A percentile compares a stretch with the other conserved stretches of the same genome.
Conservation (phyloP, 2,329 filamentous ascomycete genomes). For the Aspergillus caelatus region DNA sequence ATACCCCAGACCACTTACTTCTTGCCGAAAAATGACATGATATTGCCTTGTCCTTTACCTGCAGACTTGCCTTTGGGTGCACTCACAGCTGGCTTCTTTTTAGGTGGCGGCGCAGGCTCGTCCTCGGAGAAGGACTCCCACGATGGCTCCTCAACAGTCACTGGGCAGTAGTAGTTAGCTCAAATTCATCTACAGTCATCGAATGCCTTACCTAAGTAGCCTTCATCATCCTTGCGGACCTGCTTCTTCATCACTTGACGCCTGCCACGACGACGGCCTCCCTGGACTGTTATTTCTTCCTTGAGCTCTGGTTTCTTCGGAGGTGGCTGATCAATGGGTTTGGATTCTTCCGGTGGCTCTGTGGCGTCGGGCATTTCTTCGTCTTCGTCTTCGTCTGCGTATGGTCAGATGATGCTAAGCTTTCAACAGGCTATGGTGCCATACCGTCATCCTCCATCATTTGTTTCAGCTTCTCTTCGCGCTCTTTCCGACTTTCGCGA, state of each 20-base stretch:
- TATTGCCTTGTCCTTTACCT: slow-evolving; percentile 69
- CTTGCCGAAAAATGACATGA: slow-evolving; percentile 91
- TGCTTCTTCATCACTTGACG: slow-evolving; percentile 85
- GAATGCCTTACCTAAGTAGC: slow-evolving; percentile 73
- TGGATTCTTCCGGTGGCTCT: slow-evolving; percentile 39
- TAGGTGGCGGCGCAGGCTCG: slow-evolving; percentile 60
- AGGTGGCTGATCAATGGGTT: slow-evolving; percentile 38
- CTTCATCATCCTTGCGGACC: slow-evolving; percentile 82
- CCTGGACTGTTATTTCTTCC: slow-evolving; percentile 56
- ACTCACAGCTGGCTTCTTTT: slow-evolving; percentile 50
- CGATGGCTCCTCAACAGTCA: slow-evolving; percentile 78
- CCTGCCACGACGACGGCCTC: slow-evolving; percentile 73
- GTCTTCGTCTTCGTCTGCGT: slow-evolving; percentile 39
- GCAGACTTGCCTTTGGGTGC: slow-evolving; percentile 57
- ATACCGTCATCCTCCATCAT: slow-evolving; percentile 72
- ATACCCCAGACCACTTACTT: slow-evolving; percentile 53
- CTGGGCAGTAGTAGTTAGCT: slow-evolving; percentile 48
- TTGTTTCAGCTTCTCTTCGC: slow-evolving; percentile 66
- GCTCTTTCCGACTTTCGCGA: slow-evolving; percentile 59
- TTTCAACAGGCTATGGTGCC: slow-evolving; percentile 37
- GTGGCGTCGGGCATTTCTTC: slow-evolving; percentile 63
- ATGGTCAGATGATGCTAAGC: slow-evolving; percentile 28
- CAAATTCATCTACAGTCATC: background rate
- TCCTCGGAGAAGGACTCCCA: slow-evolving; percentile 97
- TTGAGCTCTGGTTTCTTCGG: slow-evolving; percentile 53